Evolutionary conservation across 495 filamentous ascomycete genomes (phyloP).

Genomic region (Sphaerosporella brunnea): DNA sequence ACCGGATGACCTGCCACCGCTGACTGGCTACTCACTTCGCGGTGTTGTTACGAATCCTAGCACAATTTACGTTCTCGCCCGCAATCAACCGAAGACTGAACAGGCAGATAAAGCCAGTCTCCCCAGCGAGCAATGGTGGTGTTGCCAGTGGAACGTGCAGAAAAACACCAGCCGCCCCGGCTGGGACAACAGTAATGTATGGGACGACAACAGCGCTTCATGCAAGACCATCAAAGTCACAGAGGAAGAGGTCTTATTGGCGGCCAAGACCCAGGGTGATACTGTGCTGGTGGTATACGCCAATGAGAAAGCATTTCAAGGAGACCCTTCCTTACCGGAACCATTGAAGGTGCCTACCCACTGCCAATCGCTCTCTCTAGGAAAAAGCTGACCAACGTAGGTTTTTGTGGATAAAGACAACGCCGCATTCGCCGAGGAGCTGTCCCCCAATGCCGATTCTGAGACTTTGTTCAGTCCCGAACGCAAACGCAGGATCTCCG

Average conservation of each 20-base stretch:
- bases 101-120: too few species aligned
- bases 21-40: slow-evolving; percentile 18
- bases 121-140: slow-evolving; percentile 30
- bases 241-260: slow-evolving; percentile 26
- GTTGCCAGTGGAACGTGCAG: slow-evolving; percentile 18
- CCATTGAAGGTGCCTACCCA: slow-evolving; percentile 25
- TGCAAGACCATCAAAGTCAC: slow-evolving; percentile 26
- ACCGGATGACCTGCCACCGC: slow-evolving; percentile 8
- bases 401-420: slow-evolving; percentile 23
- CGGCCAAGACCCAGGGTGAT: slow-evolving; percentile 25
- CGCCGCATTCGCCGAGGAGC: slow-evolving; percentile 17
- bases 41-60: slow-evolving; percentile 17
- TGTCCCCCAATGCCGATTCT: slow-evolving; percentile 4
- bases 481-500: slow-evolving; percentile 16
- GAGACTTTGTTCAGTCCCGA: slow-evolving; percentile 3
- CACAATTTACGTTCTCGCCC: slow-evolving; percentile 15
- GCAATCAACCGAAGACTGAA: too few species aligned
- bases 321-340: slow-evolving; percentile 18
- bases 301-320: slow-evolving; percentile 26
- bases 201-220: slow-evolving; percentile 12
- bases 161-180: slow-evolving; percentile 3
- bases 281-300: slow-evolving; percentile 27
- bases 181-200: slow-evolving; percentile 10
- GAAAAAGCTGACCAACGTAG: too few species aligned
- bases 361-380: neutral